These are phyloP conservation scores for Fusarium redolens DNA, from an alignment of 2,329 filamentous ascomycete species.

Conservation along the genomic window DNA sequence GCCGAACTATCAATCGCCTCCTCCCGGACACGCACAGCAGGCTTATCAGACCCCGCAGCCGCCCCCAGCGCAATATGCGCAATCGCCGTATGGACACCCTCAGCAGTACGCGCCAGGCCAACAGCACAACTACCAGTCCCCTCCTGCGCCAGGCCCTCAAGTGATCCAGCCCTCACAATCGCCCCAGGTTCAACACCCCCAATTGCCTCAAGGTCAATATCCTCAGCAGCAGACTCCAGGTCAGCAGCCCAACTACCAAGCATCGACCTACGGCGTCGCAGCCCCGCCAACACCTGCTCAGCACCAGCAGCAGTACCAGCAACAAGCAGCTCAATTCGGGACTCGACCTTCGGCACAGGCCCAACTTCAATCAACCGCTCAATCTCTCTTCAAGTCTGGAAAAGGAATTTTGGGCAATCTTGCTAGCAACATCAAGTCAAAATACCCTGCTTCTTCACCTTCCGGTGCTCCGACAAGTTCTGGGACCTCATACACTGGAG, in stretches of 20 bases:
- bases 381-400: conserved; percentile 21
- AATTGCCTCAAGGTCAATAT: neutral
- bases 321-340: conserved; percentile 24
- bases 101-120: neutral
- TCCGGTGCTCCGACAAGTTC: neutral
- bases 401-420: conserved; percentile 24
- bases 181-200: neutral
- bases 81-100: neutral
- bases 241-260: neutral
- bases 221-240: conserved; percentile 4
- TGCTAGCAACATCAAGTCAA: conserved; percentile 30
- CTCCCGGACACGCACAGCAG: neutral
- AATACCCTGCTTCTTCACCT: conserved; percentile 15
- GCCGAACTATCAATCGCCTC: neutral
- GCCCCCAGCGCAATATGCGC: neutral
- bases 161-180: neutral
- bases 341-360: conserved; percentile 5
- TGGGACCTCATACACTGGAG: neutral
- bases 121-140: neutral
- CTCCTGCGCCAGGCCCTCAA: neutral
- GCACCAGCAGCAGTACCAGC: conserved; percentile 16
- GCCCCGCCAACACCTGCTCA: conserved; percentile 7
- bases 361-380: conserved; percentile 7
- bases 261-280: conserved; percentile 16
- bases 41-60: neutral